Evolutionary conservation across 2,329 filamentous ascomycete genomes (phyloP).

Genomic region (Leptoxyphium fumago): DNA sequence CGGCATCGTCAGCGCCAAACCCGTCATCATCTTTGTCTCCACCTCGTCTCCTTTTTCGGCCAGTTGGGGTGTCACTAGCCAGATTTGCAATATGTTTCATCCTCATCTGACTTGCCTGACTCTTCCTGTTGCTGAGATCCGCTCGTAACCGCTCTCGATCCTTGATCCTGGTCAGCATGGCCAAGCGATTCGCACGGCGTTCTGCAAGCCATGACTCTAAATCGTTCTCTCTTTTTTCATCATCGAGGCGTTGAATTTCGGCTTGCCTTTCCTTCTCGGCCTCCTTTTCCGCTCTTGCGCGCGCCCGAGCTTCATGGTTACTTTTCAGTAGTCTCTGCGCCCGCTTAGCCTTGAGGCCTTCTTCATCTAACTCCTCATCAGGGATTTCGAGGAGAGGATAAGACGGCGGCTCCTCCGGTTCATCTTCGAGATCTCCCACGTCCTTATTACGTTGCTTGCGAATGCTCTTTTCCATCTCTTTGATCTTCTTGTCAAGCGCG

Average conservation of each 20-base stretch:
- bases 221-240: constrained; percentile 69
- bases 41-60: constrained; percentile 68
- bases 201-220: constrained; percentile 79
- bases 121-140: constrained; percentile 92
- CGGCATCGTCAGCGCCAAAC: constrained; percentile 92
- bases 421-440: constrained; percentile 65
- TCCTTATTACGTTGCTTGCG: constrained; percentile 87
- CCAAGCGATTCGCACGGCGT: constrained; percentile 55
- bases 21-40: constrained; percentile 93
- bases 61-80: constrained; percentile 65
- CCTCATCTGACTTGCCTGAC: constrained; percentile 83
- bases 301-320: constrained; percentile 78
- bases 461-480: constrained; percentile 81
- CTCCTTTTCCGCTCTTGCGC: constrained; percentile 94
- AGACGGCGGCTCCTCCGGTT: constrained; percentile 64
- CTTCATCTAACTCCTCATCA: constrained; percentile 86
- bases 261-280: constrained; percentile 72
- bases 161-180: constrained; percentile 70
- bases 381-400: constrained; percentile 81
- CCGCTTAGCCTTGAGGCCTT: constrained; percentile 77
- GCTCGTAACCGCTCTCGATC: constrained; percentile 86
- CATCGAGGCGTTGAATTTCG: constrained; percentile 71
- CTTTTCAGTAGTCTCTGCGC: constrained; percentile 88
- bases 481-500: constrained; percentile 69
- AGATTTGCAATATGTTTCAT: constrained; percentile 98